A percentile compares a stretch with the other conserved stretches of the same genome.
Evolutionary conservation across 345 rosid genomes (phyloP).

Genomic region (Brassica incana): DNA sequence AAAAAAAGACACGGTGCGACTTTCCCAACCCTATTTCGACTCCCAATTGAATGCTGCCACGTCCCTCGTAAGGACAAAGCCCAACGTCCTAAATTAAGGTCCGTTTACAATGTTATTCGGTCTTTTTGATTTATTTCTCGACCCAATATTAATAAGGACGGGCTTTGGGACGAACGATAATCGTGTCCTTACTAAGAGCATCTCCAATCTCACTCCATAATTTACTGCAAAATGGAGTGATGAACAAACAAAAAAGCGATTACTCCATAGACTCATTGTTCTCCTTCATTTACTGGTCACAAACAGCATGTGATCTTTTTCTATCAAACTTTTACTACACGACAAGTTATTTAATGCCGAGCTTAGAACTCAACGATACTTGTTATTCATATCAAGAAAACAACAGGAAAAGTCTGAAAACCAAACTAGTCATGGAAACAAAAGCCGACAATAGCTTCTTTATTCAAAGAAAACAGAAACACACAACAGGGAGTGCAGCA

Average conservation of each 20-base stretch:
- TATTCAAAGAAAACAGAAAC: constrained; percentile 22
- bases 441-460: constrained; percentile 6
- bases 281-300: constrained; percentile 5
- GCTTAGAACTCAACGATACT: neutral
- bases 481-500: neutral
- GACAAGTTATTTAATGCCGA: neutral
- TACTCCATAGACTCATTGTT: neutral
- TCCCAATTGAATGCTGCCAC: no score
- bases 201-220: no score
- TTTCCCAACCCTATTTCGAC: no score
- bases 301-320: constrained; percentile 11
- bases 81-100: no score
- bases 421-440: constrained; percentile 15
- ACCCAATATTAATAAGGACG: no score
- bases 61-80: no score
- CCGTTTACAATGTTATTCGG: no score
- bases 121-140: no score
- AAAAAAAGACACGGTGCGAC: no score
- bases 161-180: no score
- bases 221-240: no score
- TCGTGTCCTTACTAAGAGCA: neutral
- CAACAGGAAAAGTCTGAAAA: constrained; percentile 5
- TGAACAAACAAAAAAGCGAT: no score
- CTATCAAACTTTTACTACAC: neutral
- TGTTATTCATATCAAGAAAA: constrained; percentile 9